Conservation (phyloP, 2,329 filamentous ascomycete species). For the Trichoderma sp. region DNA sequence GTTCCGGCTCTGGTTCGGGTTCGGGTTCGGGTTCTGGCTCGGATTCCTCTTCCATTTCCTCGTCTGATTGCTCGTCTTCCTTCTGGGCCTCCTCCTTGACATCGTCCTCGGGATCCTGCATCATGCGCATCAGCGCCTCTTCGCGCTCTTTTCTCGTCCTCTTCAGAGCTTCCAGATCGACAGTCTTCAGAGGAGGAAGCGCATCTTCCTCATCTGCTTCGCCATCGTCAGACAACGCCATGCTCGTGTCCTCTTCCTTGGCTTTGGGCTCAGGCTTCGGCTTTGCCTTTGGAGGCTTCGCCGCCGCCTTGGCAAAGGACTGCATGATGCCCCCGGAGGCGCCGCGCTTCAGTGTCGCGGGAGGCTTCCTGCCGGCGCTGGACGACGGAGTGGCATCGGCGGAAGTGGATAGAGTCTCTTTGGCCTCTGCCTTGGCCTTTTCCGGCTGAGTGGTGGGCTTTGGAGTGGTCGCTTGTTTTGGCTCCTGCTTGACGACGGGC, state of each 20-base stretch:
- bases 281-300: constrained; percentile 35
- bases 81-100: constrained; percentile 49
- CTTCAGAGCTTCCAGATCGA: constrained; percentile 34
- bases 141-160: constrained; percentile 44
- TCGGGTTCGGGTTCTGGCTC: constrained; percentile 45
- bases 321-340: constrained; percentile 69
- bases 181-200: constrained; percentile 35
- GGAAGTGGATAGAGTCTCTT: constrained; percentile 33
- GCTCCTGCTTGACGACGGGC: constrained; percentile 28
- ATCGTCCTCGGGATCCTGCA: constrained; percentile 59
- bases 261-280: constrained; percentile 52
- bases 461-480: not conserved
- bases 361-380: constrained; percentile 40
- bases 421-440: constrained; percentile 40
- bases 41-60: constrained; percentile 46
- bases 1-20: constrained; percentile 30
- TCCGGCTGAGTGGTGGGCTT: constrained; percentile 28
- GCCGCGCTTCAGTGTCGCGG: constrained; percentile 56
- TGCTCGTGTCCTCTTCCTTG: constrained; percentile 39
- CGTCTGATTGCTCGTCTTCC: constrained; percentile 44
- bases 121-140: constrained; percentile 46
- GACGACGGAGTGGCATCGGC: constrained; percentile 36
- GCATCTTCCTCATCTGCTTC: constrained; percentile 45
- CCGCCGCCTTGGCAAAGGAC: constrained; percentile 69
- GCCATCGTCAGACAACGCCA: constrained; percentile 46